phyloP scores from a whole-genome alignment of 371 early-diverging fungal species.

The Rhizopus arrhizus region DNA sequence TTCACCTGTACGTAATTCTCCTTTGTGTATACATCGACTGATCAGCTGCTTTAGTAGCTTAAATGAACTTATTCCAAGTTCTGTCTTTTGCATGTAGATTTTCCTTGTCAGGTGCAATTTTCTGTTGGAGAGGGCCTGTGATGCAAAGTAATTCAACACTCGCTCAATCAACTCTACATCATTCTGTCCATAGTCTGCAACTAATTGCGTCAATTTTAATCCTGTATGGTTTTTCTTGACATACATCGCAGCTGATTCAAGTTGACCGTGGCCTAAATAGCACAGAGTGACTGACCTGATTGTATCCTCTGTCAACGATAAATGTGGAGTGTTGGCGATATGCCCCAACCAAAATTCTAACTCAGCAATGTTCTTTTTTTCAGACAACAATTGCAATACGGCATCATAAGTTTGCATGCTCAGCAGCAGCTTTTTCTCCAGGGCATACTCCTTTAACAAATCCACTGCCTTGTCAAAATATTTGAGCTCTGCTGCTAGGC shows the following conservation, averaged over 20 bases:
- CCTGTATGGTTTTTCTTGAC: slow-evolving; percentile 15
- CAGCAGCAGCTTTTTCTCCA: slow-evolving; percentile 10
- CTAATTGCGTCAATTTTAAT: slow-evolving; percentile 6
- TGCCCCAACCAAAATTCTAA: slow-evolving; percentile 30
- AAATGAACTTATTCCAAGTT: slow-evolving; percentile 19
- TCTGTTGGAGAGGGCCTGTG: slow-evolving; percentile 20
- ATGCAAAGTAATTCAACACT: slow-evolving; percentile 26
- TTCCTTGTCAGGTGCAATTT: slow-evolving; percentile 25
- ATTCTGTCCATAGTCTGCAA: not conserved
- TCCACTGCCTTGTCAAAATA: slow-evolving; percentile 15
- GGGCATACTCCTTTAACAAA: slow-evolving; percentile 13
- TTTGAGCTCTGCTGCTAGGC: slow-evolving; percentile 17
- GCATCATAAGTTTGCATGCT: slow-evolving; percentile 26
- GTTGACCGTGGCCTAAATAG: slow-evolving; percentile 12
- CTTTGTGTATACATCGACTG: slow-evolving; percentile 23
- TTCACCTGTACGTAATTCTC: slow-evolving; percentile 21
- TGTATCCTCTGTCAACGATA: slow-evolving; percentile 1
- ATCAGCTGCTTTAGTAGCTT: slow-evolving; percentile 20
- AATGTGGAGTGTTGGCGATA: slow-evolving; percentile 9
- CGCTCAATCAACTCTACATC: slow-evolving; percentile 20
- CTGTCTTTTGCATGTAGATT: slow-evolving; percentile 24
- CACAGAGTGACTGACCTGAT: slow-evolving; percentile 27
- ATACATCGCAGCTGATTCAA: slow-evolving; percentile 18
- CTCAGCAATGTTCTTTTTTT: slow-evolving; percentile 10
- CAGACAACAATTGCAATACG: slow-evolving; percentile 32